phyloP scores from a whole-genome alignment of 2,329 filamentous ascomycete species.

The Blumeriella jaapii region DNA sequence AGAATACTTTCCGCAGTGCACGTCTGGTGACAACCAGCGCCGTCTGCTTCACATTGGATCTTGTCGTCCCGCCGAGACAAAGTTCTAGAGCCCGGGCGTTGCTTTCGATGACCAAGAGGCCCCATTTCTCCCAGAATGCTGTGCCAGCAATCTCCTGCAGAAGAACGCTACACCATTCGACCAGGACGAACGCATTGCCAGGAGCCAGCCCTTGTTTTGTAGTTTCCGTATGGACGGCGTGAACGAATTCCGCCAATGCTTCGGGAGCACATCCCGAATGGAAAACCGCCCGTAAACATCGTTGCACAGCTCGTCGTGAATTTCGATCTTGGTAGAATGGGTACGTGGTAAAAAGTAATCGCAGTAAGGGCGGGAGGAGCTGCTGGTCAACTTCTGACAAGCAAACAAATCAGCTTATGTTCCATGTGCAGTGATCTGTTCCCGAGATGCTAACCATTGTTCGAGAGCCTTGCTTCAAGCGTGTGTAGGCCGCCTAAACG shows the following conservation, averaged over 20 bases:
- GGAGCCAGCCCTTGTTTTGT: conserved; percentile 67
- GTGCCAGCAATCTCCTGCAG: conserved; percentile 58
- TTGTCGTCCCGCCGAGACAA: conserved; percentile 56
- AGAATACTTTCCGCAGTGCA: conserved; percentile 64
- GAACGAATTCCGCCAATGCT: conserved; percentile 51
- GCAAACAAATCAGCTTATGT: conserved; percentile 1
- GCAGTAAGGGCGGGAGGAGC: conserved; percentile 44
- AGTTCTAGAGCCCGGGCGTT: conserved; percentile 67
- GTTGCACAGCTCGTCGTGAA: conserved; percentile 73
- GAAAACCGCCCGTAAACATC: conserved; percentile 62
- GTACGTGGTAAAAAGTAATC: conserved; percentile 76
- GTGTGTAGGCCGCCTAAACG: conserved; percentile 43
- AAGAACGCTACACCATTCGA: conserved; percentile 79
- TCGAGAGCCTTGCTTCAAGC: conserved; percentile 45
- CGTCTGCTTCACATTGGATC: conserved; percentile 55
- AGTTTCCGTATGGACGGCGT: conserved; percentile 58
- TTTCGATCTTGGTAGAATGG: conserved; percentile 75
- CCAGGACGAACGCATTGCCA: conserved; percentile 73
- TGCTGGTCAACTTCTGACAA: conserved; percentile 28
- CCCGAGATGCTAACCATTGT: conserved; percentile 36
- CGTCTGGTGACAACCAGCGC: conserved; percentile 69
- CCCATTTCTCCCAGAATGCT: conserved; percentile 51
- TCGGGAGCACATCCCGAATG: conserved; percentile 43
- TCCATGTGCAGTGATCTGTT: not conserved
- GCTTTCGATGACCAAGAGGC: conserved; percentile 52